A percentile compares a stretch with the other conserved stretches of the same genome.
These are phyloP conservation scores for Penicillium goetzii DNA, from an alignment of 495 filamentous ascomycete genomes.

Conservation along the genomic window DNA sequence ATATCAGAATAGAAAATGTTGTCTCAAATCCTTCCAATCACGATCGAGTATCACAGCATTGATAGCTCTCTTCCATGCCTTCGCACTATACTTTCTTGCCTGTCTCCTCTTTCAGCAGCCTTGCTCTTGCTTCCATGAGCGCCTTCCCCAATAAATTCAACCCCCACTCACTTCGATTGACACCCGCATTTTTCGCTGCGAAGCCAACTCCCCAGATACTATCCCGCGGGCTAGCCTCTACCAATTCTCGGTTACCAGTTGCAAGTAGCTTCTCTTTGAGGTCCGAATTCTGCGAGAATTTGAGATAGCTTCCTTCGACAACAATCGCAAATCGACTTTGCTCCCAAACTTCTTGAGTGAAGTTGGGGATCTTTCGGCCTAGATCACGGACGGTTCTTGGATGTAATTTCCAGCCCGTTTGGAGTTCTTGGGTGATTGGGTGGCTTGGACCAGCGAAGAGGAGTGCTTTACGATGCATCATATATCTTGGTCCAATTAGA, in stretches of 20 bases:
- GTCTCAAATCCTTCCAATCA: neutral
- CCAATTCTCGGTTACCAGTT: neutral
- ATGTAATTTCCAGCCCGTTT: neutral
- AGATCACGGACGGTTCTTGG: neutral
- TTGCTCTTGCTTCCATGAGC: neutral
- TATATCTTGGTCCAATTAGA: neutral
- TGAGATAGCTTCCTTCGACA: slow-evolving; percentile 2
- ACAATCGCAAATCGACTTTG: neutral
- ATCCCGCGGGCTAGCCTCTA: slow-evolving; percentile 6
- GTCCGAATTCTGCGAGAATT: slow-evolving; percentile 1
- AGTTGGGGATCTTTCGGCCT: slow-evolving; percentile 5
- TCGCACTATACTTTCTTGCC: neutral
- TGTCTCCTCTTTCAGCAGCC: neutral
- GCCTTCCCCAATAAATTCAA: slow-evolving; percentile 2
- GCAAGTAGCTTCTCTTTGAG: slow-evolving; percentile 1
- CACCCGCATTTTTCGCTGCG: neutral
- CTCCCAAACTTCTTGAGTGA: slow-evolving; percentile 2
- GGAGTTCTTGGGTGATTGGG: neutral
- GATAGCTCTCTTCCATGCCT: too few relatives aligned
- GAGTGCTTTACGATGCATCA: slow-evolving; percentile 6
- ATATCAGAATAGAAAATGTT: neutral
- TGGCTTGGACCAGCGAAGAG: slow-evolving; percentile 2
- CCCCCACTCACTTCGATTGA: neutral
- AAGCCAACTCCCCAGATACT: slow-evolving; percentile 3
- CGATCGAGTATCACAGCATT: too few relatives aligned